These are phyloP conservation scores for Amaranthus palmeri DNA, from an alignment of 148 eudicot species.

Conservation along the genomic window DNA sequence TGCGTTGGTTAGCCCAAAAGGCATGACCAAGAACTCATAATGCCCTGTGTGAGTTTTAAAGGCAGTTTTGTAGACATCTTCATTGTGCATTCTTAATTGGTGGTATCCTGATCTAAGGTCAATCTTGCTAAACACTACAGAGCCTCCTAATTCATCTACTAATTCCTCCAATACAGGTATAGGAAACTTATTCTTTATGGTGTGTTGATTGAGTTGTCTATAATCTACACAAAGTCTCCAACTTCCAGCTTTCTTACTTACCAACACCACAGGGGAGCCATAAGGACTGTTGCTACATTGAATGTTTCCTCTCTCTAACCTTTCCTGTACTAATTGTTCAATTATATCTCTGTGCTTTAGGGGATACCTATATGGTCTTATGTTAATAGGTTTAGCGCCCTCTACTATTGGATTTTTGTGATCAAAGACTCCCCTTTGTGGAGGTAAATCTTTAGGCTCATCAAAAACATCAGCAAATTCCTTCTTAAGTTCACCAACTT, in stretches of 20 bases:
- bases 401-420: too few species aligned
- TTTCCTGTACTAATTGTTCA: neutral
- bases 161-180: neutral
- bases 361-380: neutral
- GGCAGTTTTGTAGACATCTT: too few species aligned
- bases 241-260: neutral
- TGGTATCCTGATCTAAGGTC: neutral
- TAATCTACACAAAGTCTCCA: neutral
- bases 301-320: neutral
- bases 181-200: neutral
- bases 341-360: neutral
- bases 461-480: neutral
- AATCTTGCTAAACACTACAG: neutral
- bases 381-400: neutral
- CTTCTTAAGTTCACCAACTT: neutral
- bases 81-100: neutral
- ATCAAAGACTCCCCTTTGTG: neutral
- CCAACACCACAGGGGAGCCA: neutral
- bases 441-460: neutral
- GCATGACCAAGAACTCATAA: too few species aligned
- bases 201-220: neutral
- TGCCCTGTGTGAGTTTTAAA: too few species aligned
- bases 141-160: neutral
- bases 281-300: too few species aligned
- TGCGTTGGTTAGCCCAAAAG: neutral